Conservation (phyloP, 2,329 filamentous ascomycete genomes). For the Chaetomiaceae sp. region DNA sequence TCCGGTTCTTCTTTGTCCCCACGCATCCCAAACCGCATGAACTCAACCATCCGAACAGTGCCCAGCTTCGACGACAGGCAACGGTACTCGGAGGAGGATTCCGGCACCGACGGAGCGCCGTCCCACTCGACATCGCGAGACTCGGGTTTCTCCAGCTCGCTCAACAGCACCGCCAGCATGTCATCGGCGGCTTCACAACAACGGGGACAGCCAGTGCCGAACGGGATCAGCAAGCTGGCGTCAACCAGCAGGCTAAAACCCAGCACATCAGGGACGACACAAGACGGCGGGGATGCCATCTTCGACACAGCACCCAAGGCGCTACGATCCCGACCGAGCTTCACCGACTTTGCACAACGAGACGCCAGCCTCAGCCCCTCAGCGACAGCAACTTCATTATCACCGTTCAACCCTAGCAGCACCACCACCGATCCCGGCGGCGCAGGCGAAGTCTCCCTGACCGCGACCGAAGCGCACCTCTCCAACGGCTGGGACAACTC, state of each 20-base stretch:
- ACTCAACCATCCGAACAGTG: conserved; percentile 52
- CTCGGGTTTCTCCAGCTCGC: conserved; percentile 50
- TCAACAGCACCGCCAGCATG: conserved; percentile 48
- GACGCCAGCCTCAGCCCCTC: conserved; percentile 22
- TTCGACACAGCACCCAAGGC: conserved; percentile 15
- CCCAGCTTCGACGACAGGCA: conserved; percentile 44
- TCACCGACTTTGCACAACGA: conserved; percentile 25
- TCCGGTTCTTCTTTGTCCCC: conserved; percentile 12
- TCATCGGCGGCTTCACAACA: conserved; percentile 35
- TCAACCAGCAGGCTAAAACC: conserved; percentile 34
- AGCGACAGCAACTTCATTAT: conserved; percentile 1
- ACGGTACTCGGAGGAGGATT: conserved; percentile 38
- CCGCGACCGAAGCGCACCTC: conserved; percentile 23
- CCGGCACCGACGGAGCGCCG: conserved; percentile 32
- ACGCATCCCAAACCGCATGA: conserved; percentile 29
- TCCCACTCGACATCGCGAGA: conserved; percentile 31
- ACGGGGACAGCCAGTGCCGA: conserved; percentile 27
- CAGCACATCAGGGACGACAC: conserved; percentile 14
- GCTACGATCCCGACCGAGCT: conserved; percentile 14
- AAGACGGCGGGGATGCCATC: conserved; percentile 9
- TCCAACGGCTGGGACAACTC: conserved; percentile 51
- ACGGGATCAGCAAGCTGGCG: conserved; percentile 24
- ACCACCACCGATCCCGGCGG: conserved; percentile 19
- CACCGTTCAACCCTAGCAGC: conserved; percentile 4
- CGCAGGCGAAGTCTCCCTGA: conserved; percentile 30